A percentile compares a stretch with the other conserved stretches of the same genome.
phyloP scores from a whole-genome alignment of 306 rosid species.

The Canavalia ensiformis region DNA sequence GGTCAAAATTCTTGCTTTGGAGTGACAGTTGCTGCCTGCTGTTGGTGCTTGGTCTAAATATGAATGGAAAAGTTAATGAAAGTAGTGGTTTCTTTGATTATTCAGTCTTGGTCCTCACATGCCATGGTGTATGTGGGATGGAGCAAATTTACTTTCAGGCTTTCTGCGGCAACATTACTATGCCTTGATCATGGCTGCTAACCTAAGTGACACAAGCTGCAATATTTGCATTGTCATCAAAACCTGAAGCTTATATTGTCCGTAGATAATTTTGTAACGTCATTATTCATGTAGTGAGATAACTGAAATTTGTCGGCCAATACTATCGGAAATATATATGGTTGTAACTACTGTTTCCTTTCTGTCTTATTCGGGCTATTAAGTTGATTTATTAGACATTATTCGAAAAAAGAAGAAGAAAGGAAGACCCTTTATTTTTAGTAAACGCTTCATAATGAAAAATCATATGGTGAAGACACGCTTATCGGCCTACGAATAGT shows the following conservation, averaged over 20 bases:
- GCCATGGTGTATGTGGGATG: slow-evolving; percentile 38
- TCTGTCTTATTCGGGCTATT: neutral
- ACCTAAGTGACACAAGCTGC: slow-evolving; percentile 44
- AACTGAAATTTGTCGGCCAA: slow-evolving; percentile 37
- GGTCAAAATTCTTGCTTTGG: slow-evolving; percentile 21
- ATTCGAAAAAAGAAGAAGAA: too few species aligned
- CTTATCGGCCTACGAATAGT: too few species aligned
- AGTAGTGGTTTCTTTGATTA: slow-evolving; percentile 51
- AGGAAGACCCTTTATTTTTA: neutral
- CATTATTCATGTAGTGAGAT: slow-evolving; percentile 51
- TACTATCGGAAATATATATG: slow-evolving; percentile 21
- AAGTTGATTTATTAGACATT: slow-evolving; percentile 1
- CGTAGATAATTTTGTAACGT: slow-evolving; percentile 49
- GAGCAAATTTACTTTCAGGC: slow-evolving; percentile 48
- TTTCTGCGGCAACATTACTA: slow-evolving; percentile 54
- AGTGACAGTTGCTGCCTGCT: slow-evolving; percentile 50
- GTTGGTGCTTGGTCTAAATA: slow-evolving; percentile 42
- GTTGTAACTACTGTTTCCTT: neutral
- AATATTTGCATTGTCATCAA: slow-evolving; percentile 40
- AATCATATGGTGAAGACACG: neutral
- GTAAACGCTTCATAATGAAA: too few species aligned
- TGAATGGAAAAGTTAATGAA: slow-evolving; percentile 48
- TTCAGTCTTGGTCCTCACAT: slow-evolving; percentile 42
- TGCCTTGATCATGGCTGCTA: slow-evolving; percentile 46
- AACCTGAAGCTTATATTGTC: slow-evolving; percentile 45